phyloP scores from a whole-genome alignment of 495 filamentous ascomycete species.

The Aspergillus steynii region DNA sequence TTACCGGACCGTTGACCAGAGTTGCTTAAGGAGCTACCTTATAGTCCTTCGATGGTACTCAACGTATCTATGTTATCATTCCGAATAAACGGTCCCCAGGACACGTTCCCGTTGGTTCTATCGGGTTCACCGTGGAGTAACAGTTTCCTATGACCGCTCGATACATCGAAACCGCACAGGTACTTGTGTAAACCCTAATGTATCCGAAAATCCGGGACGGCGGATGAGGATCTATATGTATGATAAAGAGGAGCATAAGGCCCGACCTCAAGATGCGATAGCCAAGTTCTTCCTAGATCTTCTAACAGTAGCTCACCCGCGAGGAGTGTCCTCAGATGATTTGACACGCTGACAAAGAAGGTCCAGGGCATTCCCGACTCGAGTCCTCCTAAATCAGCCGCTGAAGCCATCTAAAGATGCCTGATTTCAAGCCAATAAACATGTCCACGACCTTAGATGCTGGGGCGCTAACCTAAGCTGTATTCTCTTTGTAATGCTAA shows the following conservation, averaged over 20 bases:
- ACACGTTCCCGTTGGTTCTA: too few relatives aligned
- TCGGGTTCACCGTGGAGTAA: too few relatives aligned
- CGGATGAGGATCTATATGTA: slow-evolving; percentile 2
- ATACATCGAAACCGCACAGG: too few relatives aligned
- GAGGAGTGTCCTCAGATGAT: not conserved
- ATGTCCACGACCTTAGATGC: slow-evolving; percentile 3
- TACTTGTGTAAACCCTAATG: too few relatives aligned
- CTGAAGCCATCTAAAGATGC: slow-evolving; percentile 1
- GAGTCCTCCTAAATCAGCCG: not conserved
- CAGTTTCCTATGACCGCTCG: too few relatives aligned
- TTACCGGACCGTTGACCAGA: too few relatives aligned
- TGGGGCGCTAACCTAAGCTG: too few relatives aligned
- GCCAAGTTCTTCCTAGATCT: slow-evolving; percentile 5
- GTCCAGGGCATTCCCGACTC: slow-evolving; percentile 7
- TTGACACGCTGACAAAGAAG: not conserved
- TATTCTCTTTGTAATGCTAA: too few relatives aligned
- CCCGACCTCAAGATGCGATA: slow-evolving; percentile 3
- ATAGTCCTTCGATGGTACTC: too few relatives aligned
- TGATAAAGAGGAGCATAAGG: slow-evolving; percentile 2
- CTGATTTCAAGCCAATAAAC: not conserved
- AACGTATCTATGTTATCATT: too few relatives aligned
- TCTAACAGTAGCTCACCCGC: not conserved
- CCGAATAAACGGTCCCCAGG: too few relatives aligned
- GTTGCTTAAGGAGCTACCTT: too few relatives aligned
- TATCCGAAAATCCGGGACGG: not conserved